These are phyloP conservation scores for Immersiella caudata DNA, from an alignment of 495 filamentous ascomycete species.

Conservation along the genomic window DNA sequence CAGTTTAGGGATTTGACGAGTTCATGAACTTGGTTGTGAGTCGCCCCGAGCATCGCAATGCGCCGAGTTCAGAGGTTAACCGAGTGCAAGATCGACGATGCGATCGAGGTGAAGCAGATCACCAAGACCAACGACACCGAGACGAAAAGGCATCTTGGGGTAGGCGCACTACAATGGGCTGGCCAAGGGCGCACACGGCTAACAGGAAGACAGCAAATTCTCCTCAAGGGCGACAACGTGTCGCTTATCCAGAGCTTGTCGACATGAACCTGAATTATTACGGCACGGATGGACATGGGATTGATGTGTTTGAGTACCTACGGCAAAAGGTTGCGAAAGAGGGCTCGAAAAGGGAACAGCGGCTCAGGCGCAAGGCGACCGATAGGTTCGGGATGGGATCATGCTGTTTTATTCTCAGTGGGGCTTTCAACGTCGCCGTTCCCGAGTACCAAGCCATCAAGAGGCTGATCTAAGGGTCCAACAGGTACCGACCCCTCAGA, in stretches of 20 bases:
- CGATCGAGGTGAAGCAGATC: constrained; percentile 84
- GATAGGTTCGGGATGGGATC: constrained; percentile 4
- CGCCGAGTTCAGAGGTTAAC: neutral
- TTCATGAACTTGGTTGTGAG: constrained; percentile 99
- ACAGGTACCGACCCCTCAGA: constrained; percentile 45
- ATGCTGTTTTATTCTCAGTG: constrained; percentile 23
- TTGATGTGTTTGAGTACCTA: neutral
- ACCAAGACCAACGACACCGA: constrained; percentile 78
- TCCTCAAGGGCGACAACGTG: constrained; percentile 97
- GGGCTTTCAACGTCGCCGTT: constrained; percentile 47
- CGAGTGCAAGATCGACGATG: constrained; percentile 66
- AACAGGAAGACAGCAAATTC: constrained; percentile 74
- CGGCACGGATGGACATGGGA: neutral
- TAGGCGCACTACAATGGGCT: constrained; percentile 4
- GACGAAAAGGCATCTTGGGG: constrained; percentile 75
- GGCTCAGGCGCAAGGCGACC: constrained; percentile 16
- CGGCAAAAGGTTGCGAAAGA: neutral
- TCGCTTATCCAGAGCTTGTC: constrained; percentile 85
- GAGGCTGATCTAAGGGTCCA: constrained; percentile 49
- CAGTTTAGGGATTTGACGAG: constrained; percentile 67
- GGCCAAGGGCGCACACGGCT: constrained; percentile 22
- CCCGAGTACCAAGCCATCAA: constrained; percentile 51
- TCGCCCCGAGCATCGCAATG: constrained; percentile 28
- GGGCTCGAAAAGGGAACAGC: constrained; percentile 14
- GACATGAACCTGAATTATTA: constrained; percentile 35